These are phyloP conservation scores for Pelargonium citronellum DNA, from an alignment of 441 rosid species.

Conservation along the genomic window DNA sequence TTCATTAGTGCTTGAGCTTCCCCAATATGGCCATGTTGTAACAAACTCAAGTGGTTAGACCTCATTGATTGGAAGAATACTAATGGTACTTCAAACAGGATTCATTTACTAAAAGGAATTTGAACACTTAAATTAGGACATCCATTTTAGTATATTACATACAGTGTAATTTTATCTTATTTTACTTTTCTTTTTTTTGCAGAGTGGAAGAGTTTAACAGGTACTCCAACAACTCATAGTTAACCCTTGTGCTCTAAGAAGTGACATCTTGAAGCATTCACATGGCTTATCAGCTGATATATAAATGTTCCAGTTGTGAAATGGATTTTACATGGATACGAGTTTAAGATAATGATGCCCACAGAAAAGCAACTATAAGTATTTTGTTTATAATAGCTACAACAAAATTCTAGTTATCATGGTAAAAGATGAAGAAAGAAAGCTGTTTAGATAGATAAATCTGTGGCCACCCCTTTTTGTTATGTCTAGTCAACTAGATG, in stretches of 20 bases:
- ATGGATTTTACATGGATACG: neutral
- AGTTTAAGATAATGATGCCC: neutral
- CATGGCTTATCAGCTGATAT: neutral
- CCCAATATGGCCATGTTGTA: neutral
- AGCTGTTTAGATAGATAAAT: neutral
- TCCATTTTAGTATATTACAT: neutral
- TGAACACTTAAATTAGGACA: no score
- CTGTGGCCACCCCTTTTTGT: neutral
- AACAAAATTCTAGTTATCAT: conserved; percentile 2
- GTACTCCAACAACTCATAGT: conserved; percentile 30
- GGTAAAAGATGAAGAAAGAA: conserved; percentile 8
- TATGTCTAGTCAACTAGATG: conserved; percentile 12
- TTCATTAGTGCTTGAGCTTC: neutral
- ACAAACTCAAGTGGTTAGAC: no score
- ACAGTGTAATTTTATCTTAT: conserved; percentile 16
- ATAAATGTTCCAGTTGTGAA: conserved; percentile 10
- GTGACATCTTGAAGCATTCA: conserved; percentile 4
- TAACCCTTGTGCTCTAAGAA: conserved; percentile 10
- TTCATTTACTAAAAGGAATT: no score
- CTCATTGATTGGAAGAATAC: no score
- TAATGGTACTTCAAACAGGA: no score
- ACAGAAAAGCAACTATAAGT: neutral
- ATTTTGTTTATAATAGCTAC: neutral
- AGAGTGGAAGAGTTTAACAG: conserved; percentile 93
- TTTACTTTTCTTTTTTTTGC: conserved; percentile 36